Evolutionary conservation across 345 rosid genomes (phyloP).

Genomic region (Populus pruinosa): DNA sequence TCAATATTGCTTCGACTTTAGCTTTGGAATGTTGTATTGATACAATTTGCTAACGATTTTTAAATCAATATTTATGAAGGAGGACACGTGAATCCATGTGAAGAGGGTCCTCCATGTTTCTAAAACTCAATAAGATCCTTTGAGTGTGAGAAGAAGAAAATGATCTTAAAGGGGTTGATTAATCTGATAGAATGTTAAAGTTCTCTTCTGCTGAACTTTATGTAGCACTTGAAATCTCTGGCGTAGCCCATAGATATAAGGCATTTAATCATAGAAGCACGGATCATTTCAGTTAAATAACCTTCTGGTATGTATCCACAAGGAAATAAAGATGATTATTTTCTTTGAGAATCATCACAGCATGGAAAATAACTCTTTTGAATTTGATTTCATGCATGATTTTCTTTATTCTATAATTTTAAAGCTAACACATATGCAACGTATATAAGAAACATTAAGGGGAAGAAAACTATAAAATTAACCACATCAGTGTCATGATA

Average conservation of each 20-base stretch:
- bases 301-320: not conserved
- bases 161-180: conserved; percentile 1
- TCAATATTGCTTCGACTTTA: conserved; percentile 22
- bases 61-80: conserved; percentile 26
- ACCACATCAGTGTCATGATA: not conserved
- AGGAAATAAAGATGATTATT: not conserved
- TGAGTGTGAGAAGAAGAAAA: conserved; percentile 5
- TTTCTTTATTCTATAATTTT: not conserved
- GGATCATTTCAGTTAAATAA: not conserved
- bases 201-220: not conserved
- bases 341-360: not conserved
- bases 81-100: conserved; percentile 57
- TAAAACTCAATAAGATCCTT: conserved; percentile 10
- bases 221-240: not conserved
- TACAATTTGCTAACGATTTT: conserved; percentile 18
- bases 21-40: conserved; percentile 17
- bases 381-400: not conserved
- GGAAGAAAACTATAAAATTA: no score
- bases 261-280: not conserved
- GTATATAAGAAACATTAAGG: not conserved
- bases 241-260: not conserved
- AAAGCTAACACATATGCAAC: no score
- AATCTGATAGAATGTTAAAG: not conserved
- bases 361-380: not conserved
- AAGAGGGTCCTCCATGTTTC: conserved; percentile 46